Percentiles rank a stretch among this genome's conserved stretches.
Conservation (phyloP, 768 basidiomycete species). For the Leccinellum rugosiceps region DNA sequence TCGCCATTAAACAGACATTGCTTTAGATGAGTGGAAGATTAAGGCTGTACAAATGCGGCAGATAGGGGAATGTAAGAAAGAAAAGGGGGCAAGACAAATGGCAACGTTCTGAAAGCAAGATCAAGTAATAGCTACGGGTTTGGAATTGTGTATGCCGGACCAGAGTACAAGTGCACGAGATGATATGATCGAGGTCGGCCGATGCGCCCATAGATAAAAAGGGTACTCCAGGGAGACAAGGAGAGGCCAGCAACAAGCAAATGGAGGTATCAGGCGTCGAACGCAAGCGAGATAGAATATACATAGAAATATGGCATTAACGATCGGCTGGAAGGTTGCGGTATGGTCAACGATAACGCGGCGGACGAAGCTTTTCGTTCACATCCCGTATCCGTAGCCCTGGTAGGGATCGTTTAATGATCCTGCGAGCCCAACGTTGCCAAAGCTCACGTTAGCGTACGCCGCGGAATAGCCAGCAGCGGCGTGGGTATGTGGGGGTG, state of each 20-base stretch:
- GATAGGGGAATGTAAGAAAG: constrained; percentile 30
- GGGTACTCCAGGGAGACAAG: constrained; percentile 35
- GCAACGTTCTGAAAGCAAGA: constrained; percentile 36
- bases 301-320: constrained; percentile 37
- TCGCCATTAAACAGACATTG: constrained; percentile 41
- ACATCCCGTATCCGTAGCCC: constrained; percentile 80
- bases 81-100: constrained; percentile 23
- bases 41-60: constrained; percentile 46
- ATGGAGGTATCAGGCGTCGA: constrained; percentile 34
- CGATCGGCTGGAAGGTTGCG: constrained; percentile 19
- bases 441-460: constrained; percentile 54
- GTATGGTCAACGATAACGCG: constrained; percentile 27
- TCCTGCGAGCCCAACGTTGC: constrained; percentile 44
- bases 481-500: constrained; percentile 53
- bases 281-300: constrained; percentile 35
- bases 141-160: constrained; percentile 51
- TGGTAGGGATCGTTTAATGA: constrained; percentile 75
- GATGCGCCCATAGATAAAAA: constrained; percentile 34
- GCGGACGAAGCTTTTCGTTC: constrained; percentile 29
- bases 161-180: constrained; percentile 67
- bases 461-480: constrained; percentile 55
- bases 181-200: constrained; percentile 45
- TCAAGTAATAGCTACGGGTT: constrained; percentile 35
- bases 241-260: constrained; percentile 36
- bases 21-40: constrained; percentile 39